These are phyloP conservation scores for Saccharomyces hybrid DNA, from an alignment of 1,139 yeast species.

Conservation along the genomic window DNA sequence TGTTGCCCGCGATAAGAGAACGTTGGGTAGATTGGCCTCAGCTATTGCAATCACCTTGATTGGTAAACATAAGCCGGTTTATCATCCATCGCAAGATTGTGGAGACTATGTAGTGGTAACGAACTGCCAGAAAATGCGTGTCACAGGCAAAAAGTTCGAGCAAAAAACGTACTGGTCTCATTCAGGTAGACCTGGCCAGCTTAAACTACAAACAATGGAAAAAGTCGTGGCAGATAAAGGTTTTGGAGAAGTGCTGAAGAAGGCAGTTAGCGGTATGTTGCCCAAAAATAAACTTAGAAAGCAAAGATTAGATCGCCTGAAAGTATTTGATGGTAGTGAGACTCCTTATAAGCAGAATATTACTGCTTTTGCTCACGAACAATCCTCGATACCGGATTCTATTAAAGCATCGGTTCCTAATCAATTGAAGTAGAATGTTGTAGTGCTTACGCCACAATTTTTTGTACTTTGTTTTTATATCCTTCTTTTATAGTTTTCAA, in stretches of 20 bases:
- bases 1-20: constrained; percentile 72
- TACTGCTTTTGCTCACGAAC: constrained; percentile 81
- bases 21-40: constrained; percentile 88
- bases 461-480: background rate
- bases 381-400: constrained; percentile 36
- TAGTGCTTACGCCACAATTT: too few relatives aligned
- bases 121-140: constrained; percentile 71
- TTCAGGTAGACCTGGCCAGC: constrained; percentile 82
- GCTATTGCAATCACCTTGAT: constrained; percentile 79
- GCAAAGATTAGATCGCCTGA: constrained; percentile 72
- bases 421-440: constrained; percentile 15
- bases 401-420: constrained; percentile 14
- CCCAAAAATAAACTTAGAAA: constrained; percentile 85
- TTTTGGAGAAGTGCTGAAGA: constrained; percentile 66
- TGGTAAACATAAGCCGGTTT: constrained; percentile 95
- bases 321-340: constrained; percentile 79
- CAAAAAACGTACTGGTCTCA: constrained; percentile 90
- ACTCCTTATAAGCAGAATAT: constrained; percentile 81
- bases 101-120: constrained; percentile 98
- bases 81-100: constrained; percentile 65
- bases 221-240: constrained; percentile 74
- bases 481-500: background rate
- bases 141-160: constrained; percentile 76
- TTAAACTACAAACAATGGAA: constrained; percentile 77
- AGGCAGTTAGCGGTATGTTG: constrained; percentile 93